Percentiles rank a stretch among this genome's conserved stretches.
phyloP scores from a whole-genome alignment of 768 basidiomycete species.

The Megacollybia marginata region DNA sequence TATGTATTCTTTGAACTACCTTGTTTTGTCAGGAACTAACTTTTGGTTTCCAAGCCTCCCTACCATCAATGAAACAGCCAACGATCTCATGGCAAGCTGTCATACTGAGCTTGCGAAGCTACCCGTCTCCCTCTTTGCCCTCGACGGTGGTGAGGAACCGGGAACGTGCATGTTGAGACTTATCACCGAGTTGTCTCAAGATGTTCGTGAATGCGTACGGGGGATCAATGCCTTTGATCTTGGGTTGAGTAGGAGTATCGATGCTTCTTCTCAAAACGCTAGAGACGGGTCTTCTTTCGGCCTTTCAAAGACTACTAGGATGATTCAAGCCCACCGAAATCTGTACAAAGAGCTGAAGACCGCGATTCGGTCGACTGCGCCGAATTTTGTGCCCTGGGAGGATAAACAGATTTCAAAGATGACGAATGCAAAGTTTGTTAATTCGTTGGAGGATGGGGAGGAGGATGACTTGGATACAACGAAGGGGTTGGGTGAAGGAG shows the following conservation, averaged over 20 bases:
- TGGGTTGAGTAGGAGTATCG: neutral
- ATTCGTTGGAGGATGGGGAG: constrained; percentile 11
- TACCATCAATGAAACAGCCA: constrained; percentile 19
- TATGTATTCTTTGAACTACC: constrained; percentile 3
- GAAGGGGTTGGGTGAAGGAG: constrained; percentile 10
- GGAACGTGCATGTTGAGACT: constrained; percentile 27
- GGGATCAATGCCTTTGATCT: constrained; percentile 10
- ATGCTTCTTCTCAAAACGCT: neutral
- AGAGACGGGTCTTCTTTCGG: neutral
- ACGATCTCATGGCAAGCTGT: constrained; percentile 17
- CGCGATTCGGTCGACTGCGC: constrained; percentile 24
- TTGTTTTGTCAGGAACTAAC: neutral
- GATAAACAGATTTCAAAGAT: neutral
- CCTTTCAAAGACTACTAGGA: constrained; percentile 9
- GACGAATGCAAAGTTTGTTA: constrained; percentile 2
- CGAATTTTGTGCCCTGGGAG: constrained; percentile 25
- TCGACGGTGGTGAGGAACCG: constrained; percentile 21
- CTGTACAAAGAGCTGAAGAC: constrained; percentile 21
- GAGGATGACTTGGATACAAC: constrained; percentile 4
- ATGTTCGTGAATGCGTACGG: constrained; percentile 19
- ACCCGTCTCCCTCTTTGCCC: constrained; percentile 13
- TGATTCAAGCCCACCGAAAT: constrained; percentile 24
- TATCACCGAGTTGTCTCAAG: constrained; percentile 23
- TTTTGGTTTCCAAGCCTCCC: constrained; percentile 10
- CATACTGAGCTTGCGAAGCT: constrained; percentile 16